Evolutionary conservation across 148 eudicot genomes (phyloP).

Genomic region (Heliosperma pusillum): DNA sequence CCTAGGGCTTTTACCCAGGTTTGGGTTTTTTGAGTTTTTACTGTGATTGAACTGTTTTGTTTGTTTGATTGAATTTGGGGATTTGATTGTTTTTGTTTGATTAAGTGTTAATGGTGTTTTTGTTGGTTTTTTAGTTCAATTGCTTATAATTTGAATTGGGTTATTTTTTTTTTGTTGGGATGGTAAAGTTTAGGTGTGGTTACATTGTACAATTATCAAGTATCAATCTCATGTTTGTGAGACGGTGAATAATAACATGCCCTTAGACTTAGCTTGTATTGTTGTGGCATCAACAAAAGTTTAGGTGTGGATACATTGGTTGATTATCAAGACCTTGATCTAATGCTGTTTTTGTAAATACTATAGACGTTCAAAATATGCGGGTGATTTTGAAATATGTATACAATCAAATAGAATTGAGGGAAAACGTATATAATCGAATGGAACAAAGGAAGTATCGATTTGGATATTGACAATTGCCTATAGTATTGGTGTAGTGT

Average conservation of each 20-base stretch:
- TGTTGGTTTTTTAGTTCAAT: neutral
- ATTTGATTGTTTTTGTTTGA: neutral
- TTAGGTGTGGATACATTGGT: neutral
- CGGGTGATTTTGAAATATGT: too few relatives aligned
- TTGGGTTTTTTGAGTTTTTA: neutral
- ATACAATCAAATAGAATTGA: too few relatives aligned
- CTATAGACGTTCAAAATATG: too few relatives aligned
- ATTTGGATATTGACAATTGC: neutral
- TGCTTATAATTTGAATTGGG: constrained; percentile 1
- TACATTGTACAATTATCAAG: neutral
- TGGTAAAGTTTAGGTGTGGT: neutral
- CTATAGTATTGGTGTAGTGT: neutral
- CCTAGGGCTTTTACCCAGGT: constrained; percentile 85
- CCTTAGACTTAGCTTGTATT: too few relatives aligned
- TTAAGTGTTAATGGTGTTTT: neutral
- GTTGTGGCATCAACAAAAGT: too few relatives aligned
- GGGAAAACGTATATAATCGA: neutral
- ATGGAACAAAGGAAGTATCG: neutral
- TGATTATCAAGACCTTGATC: neutral
- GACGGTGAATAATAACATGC: too few relatives aligned
- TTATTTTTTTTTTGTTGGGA: neutral
- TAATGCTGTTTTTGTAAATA: neutral
- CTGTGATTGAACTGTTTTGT: neutral
- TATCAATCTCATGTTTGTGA: neutral
- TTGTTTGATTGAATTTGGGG: neutral